Evolutionary conservation across 2,329 filamentous ascomycete genomes (phyloP), one percentile per base, ranked within the genome.

Genomic region (Trichoderma harzianum): DNA sequence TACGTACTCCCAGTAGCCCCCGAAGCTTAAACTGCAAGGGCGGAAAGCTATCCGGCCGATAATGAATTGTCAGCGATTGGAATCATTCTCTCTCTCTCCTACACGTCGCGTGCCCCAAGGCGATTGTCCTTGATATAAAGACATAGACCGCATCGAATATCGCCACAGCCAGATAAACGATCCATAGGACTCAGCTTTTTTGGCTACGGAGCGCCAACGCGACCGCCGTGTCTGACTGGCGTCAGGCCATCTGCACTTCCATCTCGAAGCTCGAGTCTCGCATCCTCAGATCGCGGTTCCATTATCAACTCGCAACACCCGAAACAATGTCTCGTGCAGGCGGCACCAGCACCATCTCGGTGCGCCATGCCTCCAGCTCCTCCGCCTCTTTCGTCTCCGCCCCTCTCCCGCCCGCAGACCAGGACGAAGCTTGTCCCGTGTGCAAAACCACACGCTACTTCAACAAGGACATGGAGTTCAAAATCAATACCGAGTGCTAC

Each of bases 401-500:
- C 12, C 72, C 69, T 65, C 66, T 72, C 32, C 69, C 75, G 10
- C 76, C 76, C 26, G 70, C 73, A 73, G 71, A 81, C 73, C 73
- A 79, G 64, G 85, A 86, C 76, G 94, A 98, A 83, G 92, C 95
- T 79, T 99, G 96, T 84, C 96, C 95, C 72, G 93, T 98, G 76
- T 99, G 96, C 92, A 98, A 98, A 84, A 97, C 94, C 72, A 93
- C 93, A 73, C 93, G 94, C 75, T 98, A 98, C 85, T 92, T 98
- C 78, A 98, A 98, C 85, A 91, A 91, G 73, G 92, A 94, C 84
- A 95, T 99, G 89, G 89, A 92, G 75, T 98, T 99, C 84, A 92
- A 96, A 77, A 95, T 99, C 84, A 98, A 98, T 81, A 94, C 95
- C 10, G 94, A 97, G 86, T 99, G 96, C 88, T 99, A 99, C 86